A percentile compares a stretch with the other conserved stretches of the same genome.
phyloP scores from a whole-genome alignment of 2,329 filamentous ascomycete genomes.

The Aspergillus awamori region DNA sequence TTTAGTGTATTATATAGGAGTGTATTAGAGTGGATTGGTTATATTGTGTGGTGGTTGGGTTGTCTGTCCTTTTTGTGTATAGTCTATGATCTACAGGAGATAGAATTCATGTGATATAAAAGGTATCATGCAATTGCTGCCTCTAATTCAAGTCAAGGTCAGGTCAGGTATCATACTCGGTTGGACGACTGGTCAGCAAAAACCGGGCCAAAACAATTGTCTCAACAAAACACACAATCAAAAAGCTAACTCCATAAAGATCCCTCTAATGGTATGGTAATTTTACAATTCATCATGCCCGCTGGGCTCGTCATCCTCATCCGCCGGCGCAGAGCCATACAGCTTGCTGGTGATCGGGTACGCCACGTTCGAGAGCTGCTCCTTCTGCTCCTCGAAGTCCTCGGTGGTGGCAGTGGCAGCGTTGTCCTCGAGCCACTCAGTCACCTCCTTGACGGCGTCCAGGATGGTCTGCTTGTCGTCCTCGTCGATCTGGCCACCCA shows the following conservation, averaged over 20 bases:
- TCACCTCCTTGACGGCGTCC: slow-evolving; percentile 94
- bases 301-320: slow-evolving; percentile 70
- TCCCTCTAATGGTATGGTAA: slow-evolving; percentile 34
- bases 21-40: neutral
- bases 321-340: slow-evolving; percentile 69
- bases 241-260: slow-evolving; percentile 35
- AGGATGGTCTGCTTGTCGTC: slow-evolving; percentile 97
- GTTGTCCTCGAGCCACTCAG: slow-evolving; percentile 97
- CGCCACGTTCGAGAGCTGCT: slow-evolving; percentile 95
- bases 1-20: too few relatives aligned
- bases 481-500: slow-evolving; percentile 96
- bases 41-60: neutral
- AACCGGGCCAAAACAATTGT: slow-evolving; percentile 27
- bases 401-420: slow-evolving; percentile 79
- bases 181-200: slow-evolving; percentile 14
- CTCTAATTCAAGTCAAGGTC: neutral
- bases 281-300: slow-evolving; percentile 78
- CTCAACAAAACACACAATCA: slow-evolving; percentile 11
- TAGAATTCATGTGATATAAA: neutral
- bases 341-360: slow-evolving; percentile 99
- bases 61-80: neutral
- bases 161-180: slow-evolving; percentile 13
- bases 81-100: neutral
- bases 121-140: slow-evolving; percentile 1
- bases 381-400: slow-evolving; percentile 99